Conservation (phyloP, 352 stramenopile genomes). For the Pythium oligandrum region DNA sequence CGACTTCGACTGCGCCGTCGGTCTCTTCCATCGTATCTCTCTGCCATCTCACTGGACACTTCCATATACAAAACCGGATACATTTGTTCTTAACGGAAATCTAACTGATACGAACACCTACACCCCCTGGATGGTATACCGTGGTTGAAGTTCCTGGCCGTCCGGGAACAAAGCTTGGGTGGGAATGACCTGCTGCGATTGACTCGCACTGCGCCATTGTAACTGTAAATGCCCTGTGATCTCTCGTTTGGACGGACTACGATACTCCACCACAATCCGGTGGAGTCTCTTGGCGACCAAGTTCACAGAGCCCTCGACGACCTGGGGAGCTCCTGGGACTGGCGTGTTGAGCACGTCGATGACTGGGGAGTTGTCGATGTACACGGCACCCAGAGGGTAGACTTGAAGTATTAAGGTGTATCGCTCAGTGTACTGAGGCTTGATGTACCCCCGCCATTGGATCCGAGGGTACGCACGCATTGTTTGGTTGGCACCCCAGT, state of each 20-base stretch:
- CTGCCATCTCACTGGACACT: too few relatives aligned
- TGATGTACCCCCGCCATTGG: constrained; percentile 19
- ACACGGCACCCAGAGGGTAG: constrained; percentile 9
- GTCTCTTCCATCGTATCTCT: constrained; percentile 1
- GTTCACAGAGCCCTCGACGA: constrained; percentile 9
- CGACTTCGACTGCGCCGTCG: constrained; percentile 17
- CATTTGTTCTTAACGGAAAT: too few relatives aligned
- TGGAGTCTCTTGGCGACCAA: constrained; percentile 16
- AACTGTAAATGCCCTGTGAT: constrained; percentile 9
- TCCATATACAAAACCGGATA: too few relatives aligned
- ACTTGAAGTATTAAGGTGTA: constrained; percentile 13
- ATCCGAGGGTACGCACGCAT: constrained; percentile 23
- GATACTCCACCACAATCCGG: constrained; percentile 21
- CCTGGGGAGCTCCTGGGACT: background rate
- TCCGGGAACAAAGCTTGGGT: constrained; percentile 12
- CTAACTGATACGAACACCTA: background rate
- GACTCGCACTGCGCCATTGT: constrained; percentile 16
- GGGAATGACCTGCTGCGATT: constrained; percentile 12
- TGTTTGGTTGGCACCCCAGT: constrained; percentile 18
- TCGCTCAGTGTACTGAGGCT: constrained; percentile 12
- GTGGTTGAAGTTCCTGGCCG: constrained; percentile 16
- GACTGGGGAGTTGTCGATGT: constrained; percentile 16
- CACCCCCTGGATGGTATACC: constrained; percentile 9
- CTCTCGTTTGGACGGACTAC: constrained; percentile 13
- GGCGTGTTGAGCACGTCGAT: constrained; percentile 16